These are phyloP conservation scores for Calonectria henricotiae DNA, from an alignment of 2,329 filamentous ascomycete genomes.

Conservation along the genomic window DNA sequence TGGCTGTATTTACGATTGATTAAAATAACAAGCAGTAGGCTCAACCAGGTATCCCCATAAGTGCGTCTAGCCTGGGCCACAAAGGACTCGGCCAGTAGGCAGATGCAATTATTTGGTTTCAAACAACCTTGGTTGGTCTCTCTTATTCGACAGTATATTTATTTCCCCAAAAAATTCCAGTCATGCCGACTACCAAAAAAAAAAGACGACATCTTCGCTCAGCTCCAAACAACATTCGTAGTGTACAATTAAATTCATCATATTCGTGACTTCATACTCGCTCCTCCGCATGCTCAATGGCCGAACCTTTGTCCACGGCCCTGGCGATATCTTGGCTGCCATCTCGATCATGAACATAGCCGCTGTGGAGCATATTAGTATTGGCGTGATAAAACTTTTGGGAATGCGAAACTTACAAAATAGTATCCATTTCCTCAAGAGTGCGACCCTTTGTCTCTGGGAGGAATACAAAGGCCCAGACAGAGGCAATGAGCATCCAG, in stretches of 20 bases:
- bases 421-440: constrained; percentile 68
- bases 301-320: constrained; percentile 37
- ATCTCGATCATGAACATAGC: constrained; percentile 47
- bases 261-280: constrained; percentile 31
- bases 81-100: no score
- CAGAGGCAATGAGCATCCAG: constrained; percentile 65
- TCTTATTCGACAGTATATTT: constrained; percentile 7
- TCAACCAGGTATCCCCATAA: no score
- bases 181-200: constrained; percentile 2
- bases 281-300: constrained; percentile 48
- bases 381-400: not conserved
- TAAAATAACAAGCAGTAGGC: no score
- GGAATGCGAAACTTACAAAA: constrained; percentile 50
- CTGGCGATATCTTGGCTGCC: constrained; percentile 41
- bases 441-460: constrained; percentile 72
- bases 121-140: no score
- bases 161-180: constrained; percentile 3
- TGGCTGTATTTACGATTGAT: not conserved
- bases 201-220: constrained; percentile 3
- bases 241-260: constrained; percentile 17
- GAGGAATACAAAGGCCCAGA: constrained; percentile 69
- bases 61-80: no score
- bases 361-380: constrained; percentile 29
- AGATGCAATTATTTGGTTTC: no score
- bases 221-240: not conserved